These are phyloP conservation scores for Calocybe gambosa DNA, from an alignment of 1,284 basidiomycete genomes.

Conservation along the genomic window DNA sequence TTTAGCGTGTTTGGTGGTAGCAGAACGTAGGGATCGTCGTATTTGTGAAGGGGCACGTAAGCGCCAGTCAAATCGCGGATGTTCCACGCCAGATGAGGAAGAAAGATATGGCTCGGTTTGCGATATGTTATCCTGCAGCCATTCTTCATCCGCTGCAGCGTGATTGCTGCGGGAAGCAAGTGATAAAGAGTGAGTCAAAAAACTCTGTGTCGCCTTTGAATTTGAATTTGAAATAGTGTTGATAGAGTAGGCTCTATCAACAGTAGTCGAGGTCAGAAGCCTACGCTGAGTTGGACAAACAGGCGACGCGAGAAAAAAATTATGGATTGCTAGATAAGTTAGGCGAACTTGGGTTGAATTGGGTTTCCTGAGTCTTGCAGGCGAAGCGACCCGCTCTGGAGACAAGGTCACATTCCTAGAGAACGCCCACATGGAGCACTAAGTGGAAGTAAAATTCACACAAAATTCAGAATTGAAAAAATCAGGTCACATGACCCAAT, in stretches of 20 bases:
- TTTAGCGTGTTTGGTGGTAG: constrained; percentile 18
- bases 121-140: constrained; percentile 21
- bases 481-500: background rate
- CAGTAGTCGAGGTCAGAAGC: constrained; percentile 7
- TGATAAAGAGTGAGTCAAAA: constrained; percentile 1
- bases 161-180: background rate
- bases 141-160: constrained; percentile 22
- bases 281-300: constrained; percentile 12
- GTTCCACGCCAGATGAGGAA: background rate
- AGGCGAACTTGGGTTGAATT: constrained; percentile 8
- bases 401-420: background rate
- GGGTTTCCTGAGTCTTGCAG: background rate
- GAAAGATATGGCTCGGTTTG: constrained; percentile 4
- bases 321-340: constrained; percentile 13
- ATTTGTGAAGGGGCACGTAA: constrained; percentile 18
- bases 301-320: constrained; percentile 15
- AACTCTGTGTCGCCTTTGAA: constrained; percentile 6
- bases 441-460: background rate
- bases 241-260: constrained; percentile 7
- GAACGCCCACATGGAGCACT: background rate
- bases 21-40: constrained; percentile 4
- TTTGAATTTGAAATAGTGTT: constrained; percentile 13
- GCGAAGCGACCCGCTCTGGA: background rate
- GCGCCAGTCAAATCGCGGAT: constrained; percentile 24
- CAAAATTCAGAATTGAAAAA: background rate